phyloP scores from a whole-genome alignment of 805 yeast species.

The Saturnispora halmiae region DNA sequence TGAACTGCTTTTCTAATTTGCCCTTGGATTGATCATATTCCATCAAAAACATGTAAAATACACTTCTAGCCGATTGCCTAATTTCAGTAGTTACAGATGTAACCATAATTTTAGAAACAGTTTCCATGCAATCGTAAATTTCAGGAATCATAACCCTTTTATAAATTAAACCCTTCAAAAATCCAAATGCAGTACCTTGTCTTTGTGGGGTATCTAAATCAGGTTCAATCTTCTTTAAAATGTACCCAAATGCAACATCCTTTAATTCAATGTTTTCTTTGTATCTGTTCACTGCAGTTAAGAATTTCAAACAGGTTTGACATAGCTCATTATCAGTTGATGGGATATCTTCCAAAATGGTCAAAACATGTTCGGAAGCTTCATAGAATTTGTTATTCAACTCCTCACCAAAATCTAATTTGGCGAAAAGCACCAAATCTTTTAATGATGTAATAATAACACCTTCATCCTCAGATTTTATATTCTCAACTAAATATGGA shows the following conservation, averaged over 20 bases:
- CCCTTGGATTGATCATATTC: conserved; percentile 92
- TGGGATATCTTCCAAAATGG: conserved; percentile 65
- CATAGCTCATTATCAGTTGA: conserved; percentile 69
- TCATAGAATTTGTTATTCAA: conserved; percentile 43
- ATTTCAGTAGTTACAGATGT: conserved; percentile 79
- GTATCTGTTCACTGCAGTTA: conserved; percentile 65
- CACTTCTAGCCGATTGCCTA: conserved; percentile 74
- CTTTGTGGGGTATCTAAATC: conserved; percentile 84
- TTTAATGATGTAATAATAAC: conserved; percentile 62
- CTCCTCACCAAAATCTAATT: conserved; percentile 52
- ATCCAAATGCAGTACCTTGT: conserved; percentile 82
- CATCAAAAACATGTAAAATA: conserved; percentile 77
- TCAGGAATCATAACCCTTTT: conserved; percentile 76
- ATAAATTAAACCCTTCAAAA: conserved; percentile 67
- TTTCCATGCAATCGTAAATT: conserved; percentile 80
- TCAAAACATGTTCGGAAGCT: conserved; percentile 52
- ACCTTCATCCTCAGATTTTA: conserved; percentile 64
- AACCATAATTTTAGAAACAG: conserved; percentile 74
- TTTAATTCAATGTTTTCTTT: conserved; percentile 57
- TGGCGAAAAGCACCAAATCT: conserved; percentile 49
- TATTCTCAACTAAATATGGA: conserved; percentile 55
- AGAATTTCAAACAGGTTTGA: conserved; percentile 67
- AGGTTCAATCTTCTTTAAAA: conserved; percentile 65
- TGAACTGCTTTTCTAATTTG: conserved; percentile 72
- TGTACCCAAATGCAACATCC: conserved; percentile 61